A percentile compares a stretch with the other conserved stretches of the same genome.
These are phyloP conservation scores for Candida sojae DNA, from an alignment of 1,139 yeast genomes.

Conservation along the genomic window DNA sequence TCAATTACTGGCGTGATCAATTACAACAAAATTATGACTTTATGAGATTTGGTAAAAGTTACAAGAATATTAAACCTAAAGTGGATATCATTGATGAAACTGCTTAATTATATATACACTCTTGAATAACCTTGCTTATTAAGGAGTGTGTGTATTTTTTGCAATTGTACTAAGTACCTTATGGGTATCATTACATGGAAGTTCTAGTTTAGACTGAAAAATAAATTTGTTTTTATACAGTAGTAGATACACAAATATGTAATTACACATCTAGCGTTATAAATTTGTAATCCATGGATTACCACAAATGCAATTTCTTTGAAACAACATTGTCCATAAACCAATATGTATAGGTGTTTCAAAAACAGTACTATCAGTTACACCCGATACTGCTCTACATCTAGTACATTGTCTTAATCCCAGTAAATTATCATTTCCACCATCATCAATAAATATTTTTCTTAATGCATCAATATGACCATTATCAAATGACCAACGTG, in stretches of 20 bases:
- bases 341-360: slow-evolving; percentile 40
- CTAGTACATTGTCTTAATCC: slow-evolving; percentile 58
- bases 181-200: too few species aligned
- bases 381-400: slow-evolving; percentile 63
- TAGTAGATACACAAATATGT: too few species aligned
- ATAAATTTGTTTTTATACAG: too few species aligned
- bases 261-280: slow-evolving; percentile 9
- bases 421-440: slow-evolving; percentile 8
- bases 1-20: slow-evolving; percentile 26
- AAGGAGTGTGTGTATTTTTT: too few species aligned
- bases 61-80: slow-evolving; percentile 23
- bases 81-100: slow-evolving; percentile 23
- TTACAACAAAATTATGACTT: slow-evolving; percentile 22
- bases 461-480: slow-evolving; percentile 43
- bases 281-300: slow-evolving; percentile 60
- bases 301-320: slow-evolving; percentile 78
- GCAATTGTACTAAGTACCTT: too few species aligned
- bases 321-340: slow-evolving; percentile 74
- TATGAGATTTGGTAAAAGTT: slow-evolving; percentile 34
- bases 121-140: too few species aligned
- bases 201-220: too few species aligned
- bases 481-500: slow-evolving; percentile 18
- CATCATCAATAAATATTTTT: slow-evolving; percentile 33
- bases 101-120: too few species aligned
- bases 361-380: slow-evolving; percentile 47